Evolutionary conservation across 2,329 filamentous ascomycete species (phyloP).

Genomic region (Pseudocercospora vitis): DNA sequence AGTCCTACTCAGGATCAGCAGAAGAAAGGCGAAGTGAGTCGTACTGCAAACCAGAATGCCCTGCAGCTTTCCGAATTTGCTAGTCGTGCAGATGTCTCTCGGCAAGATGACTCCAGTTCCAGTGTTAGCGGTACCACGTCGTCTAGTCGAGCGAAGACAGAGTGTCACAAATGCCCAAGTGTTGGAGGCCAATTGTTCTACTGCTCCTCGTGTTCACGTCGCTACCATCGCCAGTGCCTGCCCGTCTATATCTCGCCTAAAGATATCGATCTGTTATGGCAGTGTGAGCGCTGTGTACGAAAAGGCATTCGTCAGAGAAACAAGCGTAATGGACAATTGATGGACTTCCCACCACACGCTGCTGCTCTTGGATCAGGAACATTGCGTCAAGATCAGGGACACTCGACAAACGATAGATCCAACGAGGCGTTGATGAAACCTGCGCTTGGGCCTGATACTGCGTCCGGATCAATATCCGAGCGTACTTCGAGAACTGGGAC

Average conservation of each 20-base stretch:
- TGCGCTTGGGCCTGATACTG: too few species aligned
- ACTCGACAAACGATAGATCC: too few species aligned
- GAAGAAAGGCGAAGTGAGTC: not conserved
- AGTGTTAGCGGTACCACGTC: slow-evolving; percentile 13
- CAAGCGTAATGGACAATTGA: not conserved
- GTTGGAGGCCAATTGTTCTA: slow-evolving; percentile 8
- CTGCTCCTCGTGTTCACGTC: slow-evolving; percentile 20
- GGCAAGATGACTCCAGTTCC: slow-evolving; percentile 11
- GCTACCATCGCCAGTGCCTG: slow-evolving; percentile 23
- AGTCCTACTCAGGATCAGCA: too few species aligned
- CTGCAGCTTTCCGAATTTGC: not conserved
- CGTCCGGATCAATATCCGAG: too few species aligned
- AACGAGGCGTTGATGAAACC: too few species aligned
- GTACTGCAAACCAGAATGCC: too few species aligned
- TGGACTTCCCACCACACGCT: not conserved
- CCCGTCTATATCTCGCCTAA: slow-evolving; percentile 4
- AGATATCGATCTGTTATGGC: slow-evolving; percentile 6
- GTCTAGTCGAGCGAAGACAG: slow-evolving; percentile 7
- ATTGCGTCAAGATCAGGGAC: too few species aligned
- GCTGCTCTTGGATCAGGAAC: too few species aligned
- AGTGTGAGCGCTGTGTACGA: not conserved
- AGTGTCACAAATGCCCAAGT: slow-evolving; percentile 10
- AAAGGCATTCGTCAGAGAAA: not conserved
- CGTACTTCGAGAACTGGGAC: too few species aligned
- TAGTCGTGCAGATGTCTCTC: not conserved